These are phyloP conservation scores for Vanrija sp. DNA, from an alignment of 1,284 basidiomycete species.

Conservation along the genomic window DNA sequence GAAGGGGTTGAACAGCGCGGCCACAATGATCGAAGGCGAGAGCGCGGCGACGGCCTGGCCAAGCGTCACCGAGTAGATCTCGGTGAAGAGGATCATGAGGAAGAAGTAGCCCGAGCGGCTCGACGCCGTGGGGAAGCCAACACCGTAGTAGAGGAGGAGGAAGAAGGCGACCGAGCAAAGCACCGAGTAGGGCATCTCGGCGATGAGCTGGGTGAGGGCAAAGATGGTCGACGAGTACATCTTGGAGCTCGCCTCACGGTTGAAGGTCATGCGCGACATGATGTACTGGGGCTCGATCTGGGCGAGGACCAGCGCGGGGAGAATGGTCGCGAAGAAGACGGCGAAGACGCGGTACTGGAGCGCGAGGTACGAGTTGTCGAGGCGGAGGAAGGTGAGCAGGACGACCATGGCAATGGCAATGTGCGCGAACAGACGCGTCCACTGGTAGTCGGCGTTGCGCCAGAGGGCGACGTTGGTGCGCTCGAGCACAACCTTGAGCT, in stretches of 20 bases:
- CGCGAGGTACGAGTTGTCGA: constrained; percentile 63
- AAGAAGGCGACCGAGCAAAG: constrained; percentile 71
- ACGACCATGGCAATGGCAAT: constrained; percentile 72
- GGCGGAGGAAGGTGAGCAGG: constrained; percentile 76
- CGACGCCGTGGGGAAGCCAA: constrained; percentile 34
- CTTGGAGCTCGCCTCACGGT: constrained; percentile 56
- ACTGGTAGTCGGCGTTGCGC: constrained; percentile 65
- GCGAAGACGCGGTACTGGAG: constrained; percentile 79
- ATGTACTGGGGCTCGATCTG: constrained; percentile 81
- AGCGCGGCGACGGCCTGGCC: constrained; percentile 69
- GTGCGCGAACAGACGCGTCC: constrained; percentile 75
- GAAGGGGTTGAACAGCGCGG: constrained; percentile 77
- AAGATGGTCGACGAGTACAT: constrained; percentile 58
- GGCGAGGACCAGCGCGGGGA: constrained; percentile 41
- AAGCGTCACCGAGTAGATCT: constrained; percentile 70
- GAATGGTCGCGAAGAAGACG: constrained; percentile 47
- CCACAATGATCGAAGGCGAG: constrained; percentile 59
- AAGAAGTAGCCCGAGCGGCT: constrained; percentile 39
- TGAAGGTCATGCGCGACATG: constrained; percentile 59
- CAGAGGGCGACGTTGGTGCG: constrained; percentile 75
- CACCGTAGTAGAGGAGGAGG: constrained; percentile 53
- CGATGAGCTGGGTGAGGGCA: constrained; percentile 72
- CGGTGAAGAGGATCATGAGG: constrained; percentile 69
- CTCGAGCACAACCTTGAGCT: constrained; percentile 67
- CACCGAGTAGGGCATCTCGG: constrained; percentile 63